Evolutionary conservation across 1,284 basidiomycete genomes (phyloP), one percentile per base, ranked within the genome.

Genomic region (Schizophyllum amplum): DNA sequence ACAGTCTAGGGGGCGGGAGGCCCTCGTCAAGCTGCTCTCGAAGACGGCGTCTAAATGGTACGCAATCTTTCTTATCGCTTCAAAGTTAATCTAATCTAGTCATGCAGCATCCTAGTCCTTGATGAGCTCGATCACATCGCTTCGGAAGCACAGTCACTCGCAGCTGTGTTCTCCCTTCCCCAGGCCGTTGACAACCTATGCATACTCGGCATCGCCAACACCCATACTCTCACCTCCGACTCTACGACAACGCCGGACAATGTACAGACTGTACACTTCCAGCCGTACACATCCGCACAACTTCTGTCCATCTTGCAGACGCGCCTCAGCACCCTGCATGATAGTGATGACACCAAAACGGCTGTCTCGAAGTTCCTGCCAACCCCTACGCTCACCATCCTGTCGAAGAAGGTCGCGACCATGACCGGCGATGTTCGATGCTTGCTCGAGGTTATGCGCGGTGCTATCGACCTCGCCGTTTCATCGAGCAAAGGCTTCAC

Each of bases 81-180:
- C 25, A n/a, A 24, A 24, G 26, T 51, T 23, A 54, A 55, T 20
- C 64, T 65, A 33, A 68, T 54, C 25, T 50, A 24, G 50, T 27
- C 7, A 23, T 55, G 25, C 59, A 90, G 89, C 61, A 71, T 92
- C 53, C 71, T 92, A 52, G 75, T 92, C 52, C 79, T 92, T 25
- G 89, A 92, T 65, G 90, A 92, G 66, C 76, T 92, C 33, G 89
- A 92, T 66, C 85, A 90, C 64, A 80, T 90, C 60, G 78, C 82
- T 1, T 75, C 81, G 1, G 81, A 80, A 2, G 65, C 80, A 1
- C 79, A 82, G 59, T 69, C 77, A 5, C 72, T 91, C 23, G 69
- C 77, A 0, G 71, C 82, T 6, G 70, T 92, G 50, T 90, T 91
- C 67, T 76, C 80, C 1, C 73, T 90, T 20, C 77, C 85, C 11